phyloP scores from a whole-genome alignment of 768 basidiomycete genomes.

The Sporobolomyces phaffii region DNA sequence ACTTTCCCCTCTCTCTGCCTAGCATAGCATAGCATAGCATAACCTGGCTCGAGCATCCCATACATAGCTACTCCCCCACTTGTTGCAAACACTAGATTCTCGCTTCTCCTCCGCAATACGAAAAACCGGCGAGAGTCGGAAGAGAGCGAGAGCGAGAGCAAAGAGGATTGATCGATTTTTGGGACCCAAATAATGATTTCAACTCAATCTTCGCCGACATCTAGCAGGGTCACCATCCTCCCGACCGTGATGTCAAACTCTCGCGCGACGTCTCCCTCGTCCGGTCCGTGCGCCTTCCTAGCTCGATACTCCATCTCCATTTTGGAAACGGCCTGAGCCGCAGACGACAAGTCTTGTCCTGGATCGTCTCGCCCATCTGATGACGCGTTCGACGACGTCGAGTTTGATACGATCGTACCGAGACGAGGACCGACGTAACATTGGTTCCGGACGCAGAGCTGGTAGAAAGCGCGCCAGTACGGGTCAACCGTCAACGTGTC shows the following conservation, averaged over 20 bases:
- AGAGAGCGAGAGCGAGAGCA: not conserved
- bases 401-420: too few relatives aligned
- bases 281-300: not conserved
- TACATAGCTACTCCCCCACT: not conserved
- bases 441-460: conserved; percentile 43
- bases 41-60: not conserved
- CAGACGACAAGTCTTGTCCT: not conserved
- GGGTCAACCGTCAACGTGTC: conserved; percentile 43
- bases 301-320: conserved; percentile 28
- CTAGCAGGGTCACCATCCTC: conserved; percentile 14
- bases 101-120: too few relatives aligned
- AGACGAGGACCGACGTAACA: conserved; percentile 34
- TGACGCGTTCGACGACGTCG: too few relatives aligned
- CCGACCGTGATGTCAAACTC: conserved; percentile 30
- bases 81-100: conserved; percentile 7
- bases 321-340: conserved; percentile 16
- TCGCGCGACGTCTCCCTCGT: not conserved
- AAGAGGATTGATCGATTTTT: not conserved
- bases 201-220: conserved; percentile 6
- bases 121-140: too few relatives aligned
- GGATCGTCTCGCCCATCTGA: not conserved
- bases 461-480: conserved; percentile 46
- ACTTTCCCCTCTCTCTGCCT: not conserved
- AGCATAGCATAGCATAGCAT: conserved; percentile 1
- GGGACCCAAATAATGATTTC: too few relatives aligned